phyloP scores from a whole-genome alignment of 164 flowering plant species.

The Paratinospora sagittata region DNA sequence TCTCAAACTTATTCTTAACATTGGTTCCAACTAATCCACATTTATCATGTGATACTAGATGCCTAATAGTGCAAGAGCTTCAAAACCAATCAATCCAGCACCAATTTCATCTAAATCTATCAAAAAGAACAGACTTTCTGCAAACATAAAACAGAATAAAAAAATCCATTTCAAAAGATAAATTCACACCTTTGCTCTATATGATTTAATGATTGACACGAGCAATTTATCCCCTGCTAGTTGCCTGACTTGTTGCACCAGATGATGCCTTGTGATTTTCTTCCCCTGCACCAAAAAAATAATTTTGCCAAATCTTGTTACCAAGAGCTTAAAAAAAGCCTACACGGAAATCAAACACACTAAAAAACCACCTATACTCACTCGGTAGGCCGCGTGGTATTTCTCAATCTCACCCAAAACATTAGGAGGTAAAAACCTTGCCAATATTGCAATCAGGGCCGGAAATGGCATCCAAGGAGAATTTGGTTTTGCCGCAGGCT shows the following conservation, averaged over 20 bases:
- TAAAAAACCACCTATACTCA: constrained; percentile 8
- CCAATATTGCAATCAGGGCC: constrained; percentile 20
- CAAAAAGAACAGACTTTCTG: not conserved
- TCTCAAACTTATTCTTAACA: too few relatives aligned
- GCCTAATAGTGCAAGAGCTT: not conserved
- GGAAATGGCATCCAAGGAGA: constrained; percentile 42
- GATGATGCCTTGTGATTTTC: constrained; percentile 44
- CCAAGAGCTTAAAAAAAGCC: not conserved
- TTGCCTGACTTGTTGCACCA: constrained; percentile 47
- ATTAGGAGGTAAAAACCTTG: constrained; percentile 21
- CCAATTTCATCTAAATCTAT: not conserved
- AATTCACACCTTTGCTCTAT: constrained; percentile 15
- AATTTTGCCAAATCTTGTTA: not conserved
- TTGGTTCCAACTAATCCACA: too few relatives aligned
- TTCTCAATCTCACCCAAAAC: constrained; percentile 19
- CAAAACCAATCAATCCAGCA: not conserved
- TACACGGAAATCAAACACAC: too few relatives aligned
- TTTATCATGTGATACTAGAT: not conserved
- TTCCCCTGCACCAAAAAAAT: constrained; percentile 30
- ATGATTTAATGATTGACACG: constrained; percentile 42
- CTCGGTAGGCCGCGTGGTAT: constrained; percentile 21
- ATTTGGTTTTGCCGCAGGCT: constrained; percentile 17
- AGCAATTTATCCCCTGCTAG: constrained; percentile 67
- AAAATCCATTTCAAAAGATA: not conserved
- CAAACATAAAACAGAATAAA: not conserved